phyloP scores from a whole-genome alignment of 257 asterid species.

The Nicotiana obtusifolia region DNA sequence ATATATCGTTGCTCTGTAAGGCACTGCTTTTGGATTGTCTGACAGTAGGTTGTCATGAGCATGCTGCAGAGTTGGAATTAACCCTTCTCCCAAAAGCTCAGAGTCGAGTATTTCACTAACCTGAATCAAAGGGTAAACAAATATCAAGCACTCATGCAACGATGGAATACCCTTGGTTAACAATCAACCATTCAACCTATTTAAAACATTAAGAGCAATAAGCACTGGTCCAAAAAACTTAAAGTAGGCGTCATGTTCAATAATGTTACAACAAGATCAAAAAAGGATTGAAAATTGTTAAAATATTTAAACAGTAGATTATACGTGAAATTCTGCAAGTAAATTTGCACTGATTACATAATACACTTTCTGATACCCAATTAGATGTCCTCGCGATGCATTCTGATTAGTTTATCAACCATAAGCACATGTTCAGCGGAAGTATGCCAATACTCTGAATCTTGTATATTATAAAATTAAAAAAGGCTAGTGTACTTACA shows the following conservation, averaged over 20 bases:
- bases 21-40: constrained; percentile 76
- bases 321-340: not conserved
- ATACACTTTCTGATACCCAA: not conserved
- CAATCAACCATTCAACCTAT: not conserved
- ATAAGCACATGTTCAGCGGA: not conserved
- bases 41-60: constrained; percentile 87
- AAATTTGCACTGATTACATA: not conserved
- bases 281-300: not conserved
- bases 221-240: not conserved
- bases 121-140: constrained; percentile 31
- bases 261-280: not conserved
- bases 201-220: not conserved
- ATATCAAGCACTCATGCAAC: not conserved
- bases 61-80: constrained; percentile 93
- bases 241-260: not conserved
- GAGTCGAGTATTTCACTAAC: constrained; percentile 94
- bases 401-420: not conserved
- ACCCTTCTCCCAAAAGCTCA: constrained; percentile 94
- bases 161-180: not conserved
- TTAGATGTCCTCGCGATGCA: not conserved
- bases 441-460: not conserved
- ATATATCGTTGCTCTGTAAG: constrained; percentile 71
- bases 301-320: not conserved
- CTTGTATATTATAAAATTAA: not conserved
- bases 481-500: constrained; percentile 41